A percentile compares a stretch with the other conserved stretches of the same genome.
Conservation (phyloP, 345 rosid species). For the Lenwebbia sp. region DNA sequence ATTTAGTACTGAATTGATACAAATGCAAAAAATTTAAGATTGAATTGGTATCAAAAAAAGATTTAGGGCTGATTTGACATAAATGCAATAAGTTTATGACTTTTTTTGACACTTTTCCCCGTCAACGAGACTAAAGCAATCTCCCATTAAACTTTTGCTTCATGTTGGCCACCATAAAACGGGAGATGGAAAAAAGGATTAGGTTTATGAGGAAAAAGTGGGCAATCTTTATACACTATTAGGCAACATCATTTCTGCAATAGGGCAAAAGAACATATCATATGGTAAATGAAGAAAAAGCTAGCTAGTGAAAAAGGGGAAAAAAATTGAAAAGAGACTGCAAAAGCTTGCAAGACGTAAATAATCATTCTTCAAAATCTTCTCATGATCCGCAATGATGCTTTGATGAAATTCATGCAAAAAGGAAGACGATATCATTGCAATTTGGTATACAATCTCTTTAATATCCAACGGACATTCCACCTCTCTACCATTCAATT, state of each 20-base stretch:
- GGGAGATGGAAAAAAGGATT: not conserved
- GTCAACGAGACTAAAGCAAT: not conserved
- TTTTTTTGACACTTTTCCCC: too few relatives aligned
- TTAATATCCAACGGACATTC: constrained; percentile 3
- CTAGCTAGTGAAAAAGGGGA: not conserved
- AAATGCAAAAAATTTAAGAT: too few relatives aligned
- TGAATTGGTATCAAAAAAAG: too few relatives aligned
- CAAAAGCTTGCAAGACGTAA: not conserved
- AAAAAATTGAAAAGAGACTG: constrained; percentile 2
- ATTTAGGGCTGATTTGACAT: too few relatives aligned
- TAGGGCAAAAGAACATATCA: not conserved
- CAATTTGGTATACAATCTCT: not conserved
- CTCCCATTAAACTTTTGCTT: not conserved
- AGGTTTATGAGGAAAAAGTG: not conserved
- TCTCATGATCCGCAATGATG: constrained; percentile 30
- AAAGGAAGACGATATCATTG: not conserved
- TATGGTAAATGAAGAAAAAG: not conserved
- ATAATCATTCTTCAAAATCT: constrained; percentile 13
- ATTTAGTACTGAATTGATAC: too few relatives aligned
- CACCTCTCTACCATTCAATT: not conserved
- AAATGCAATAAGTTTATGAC: too few relatives aligned
- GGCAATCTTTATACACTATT: not conserved
- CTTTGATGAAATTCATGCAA: constrained; percentile 20
- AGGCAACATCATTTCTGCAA: not conserved
- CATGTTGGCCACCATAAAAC: not conserved